phyloP scores from a whole-genome alignment of 768 basidiomycete species.

The Hydnum rufescens region DNA sequence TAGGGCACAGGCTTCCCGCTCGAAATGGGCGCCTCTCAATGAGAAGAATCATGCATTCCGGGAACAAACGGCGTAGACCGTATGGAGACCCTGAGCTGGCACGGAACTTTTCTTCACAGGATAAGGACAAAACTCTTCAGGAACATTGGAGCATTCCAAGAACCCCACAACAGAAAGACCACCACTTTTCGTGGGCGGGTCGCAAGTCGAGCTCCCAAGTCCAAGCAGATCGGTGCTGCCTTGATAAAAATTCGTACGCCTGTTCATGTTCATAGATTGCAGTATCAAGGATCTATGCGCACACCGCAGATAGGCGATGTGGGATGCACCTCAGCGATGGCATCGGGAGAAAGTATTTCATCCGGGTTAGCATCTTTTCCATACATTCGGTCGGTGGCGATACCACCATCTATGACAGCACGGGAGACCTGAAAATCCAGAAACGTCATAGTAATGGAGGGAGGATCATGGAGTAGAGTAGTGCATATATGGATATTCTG shows the following conservation, averaged over 20 bases:
- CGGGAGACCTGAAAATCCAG: constrained; percentile 25
- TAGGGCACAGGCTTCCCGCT: too few relatives aligned
- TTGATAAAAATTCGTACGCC: constrained; percentile 8
- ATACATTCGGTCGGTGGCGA: constrained; percentile 21
- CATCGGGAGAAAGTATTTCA: constrained; percentile 35
- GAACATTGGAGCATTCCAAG: too few relatives aligned
- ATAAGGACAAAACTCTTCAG: too few relatives aligned
- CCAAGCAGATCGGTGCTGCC: constrained; percentile 12
- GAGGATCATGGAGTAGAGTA: too few relatives aligned
- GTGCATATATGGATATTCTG: constrained; percentile 43
- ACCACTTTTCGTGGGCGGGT: constrained; percentile 12
- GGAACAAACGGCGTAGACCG: too few relatives aligned
- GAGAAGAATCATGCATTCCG: too few relatives aligned
- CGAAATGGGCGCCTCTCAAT: too few relatives aligned
- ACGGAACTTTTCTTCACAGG: too few relatives aligned
- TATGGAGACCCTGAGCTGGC: too few relatives aligned
- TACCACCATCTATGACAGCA: constrained; percentile 25
- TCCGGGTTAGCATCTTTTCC: constrained; percentile 29
- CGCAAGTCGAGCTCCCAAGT: constrained; percentile 13
- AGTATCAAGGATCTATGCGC: too few relatives aligned
- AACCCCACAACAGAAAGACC: too few relatives aligned
- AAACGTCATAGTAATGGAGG: too few relatives aligned
- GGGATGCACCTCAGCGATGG: constrained; percentile 39
- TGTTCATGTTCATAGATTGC: neutral
- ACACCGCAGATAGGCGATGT: neutral